These are phyloP conservation scores for Bryoerythrophyllum caledonicum DNA, from an alignment of 225 moss, liverwort and hornwort species.

Conservation along the genomic window DNA sequence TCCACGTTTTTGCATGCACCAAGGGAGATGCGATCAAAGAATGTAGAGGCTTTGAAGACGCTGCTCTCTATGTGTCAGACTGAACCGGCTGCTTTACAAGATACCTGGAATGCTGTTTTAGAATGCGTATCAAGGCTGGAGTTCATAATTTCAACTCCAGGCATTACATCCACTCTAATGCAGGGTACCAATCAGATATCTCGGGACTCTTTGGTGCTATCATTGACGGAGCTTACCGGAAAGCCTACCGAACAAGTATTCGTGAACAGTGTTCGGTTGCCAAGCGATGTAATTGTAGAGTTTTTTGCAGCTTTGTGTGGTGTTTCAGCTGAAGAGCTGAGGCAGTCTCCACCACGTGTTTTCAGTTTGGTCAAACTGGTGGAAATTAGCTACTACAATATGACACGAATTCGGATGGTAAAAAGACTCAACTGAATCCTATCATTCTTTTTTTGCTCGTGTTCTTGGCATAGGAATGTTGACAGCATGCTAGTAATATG, in stretches of 20 bases:
- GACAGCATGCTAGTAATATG: not conserved
- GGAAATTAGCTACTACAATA: conserved; percentile 99
- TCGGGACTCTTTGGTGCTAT: conserved; percentile 80
- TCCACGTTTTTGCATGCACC: conserved; percentile 99
- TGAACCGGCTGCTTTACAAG: conserved; percentile 89
- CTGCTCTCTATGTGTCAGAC: conserved; percentile 82
- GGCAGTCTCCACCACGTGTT: conserved; percentile 90
- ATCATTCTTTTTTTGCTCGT: not conserved
- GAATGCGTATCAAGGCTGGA: conserved; percentile 98
- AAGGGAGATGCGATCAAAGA: conserved; percentile 98
- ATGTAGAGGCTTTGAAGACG: conserved; percentile 90
- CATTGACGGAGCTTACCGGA: conserved; percentile 87
- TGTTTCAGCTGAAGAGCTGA: conserved; percentile 95
- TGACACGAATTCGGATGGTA: conserved; percentile 98
- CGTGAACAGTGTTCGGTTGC: conserved; percentile 95
- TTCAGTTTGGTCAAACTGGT: conserved; percentile 98
- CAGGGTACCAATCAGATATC: conserved; percentile 94
- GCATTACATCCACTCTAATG: conserved; percentile 79
- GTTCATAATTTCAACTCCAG: conserved; percentile 86
- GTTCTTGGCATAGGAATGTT: not conserved
- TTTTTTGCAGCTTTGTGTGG: conserved; percentile 98
- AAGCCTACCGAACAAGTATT: conserved; percentile 99
- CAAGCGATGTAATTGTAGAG: conserved; percentile 97
- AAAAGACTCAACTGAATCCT: conserved; percentile 21
- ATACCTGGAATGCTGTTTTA: conserved; percentile 99